Evolutionary conservation across 768 basidiomycete species (phyloP).

Genomic region (Vararia minispora): DNA sequence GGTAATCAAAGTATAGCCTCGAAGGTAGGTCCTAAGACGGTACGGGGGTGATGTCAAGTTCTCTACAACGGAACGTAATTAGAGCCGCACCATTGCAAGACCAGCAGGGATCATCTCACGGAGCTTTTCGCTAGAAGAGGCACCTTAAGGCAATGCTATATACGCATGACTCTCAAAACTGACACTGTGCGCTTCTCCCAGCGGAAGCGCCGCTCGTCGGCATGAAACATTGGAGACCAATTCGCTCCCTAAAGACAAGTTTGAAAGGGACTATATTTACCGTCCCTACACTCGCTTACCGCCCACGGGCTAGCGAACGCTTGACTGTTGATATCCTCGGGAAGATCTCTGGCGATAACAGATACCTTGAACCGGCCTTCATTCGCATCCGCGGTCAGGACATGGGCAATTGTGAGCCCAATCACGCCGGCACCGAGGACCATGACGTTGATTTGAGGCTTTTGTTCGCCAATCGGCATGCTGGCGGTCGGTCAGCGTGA

Average conservation of each 20-base stretch:
- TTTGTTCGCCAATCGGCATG: no score
- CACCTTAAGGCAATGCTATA: not conserved
- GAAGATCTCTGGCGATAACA: slow-evolving; percentile 28
- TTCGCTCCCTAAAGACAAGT: slow-evolving; percentile 28
- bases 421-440: slow-evolving; percentile 34
- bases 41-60: not conserved
- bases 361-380: slow-evolving; percentile 19
- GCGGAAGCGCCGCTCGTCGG: slow-evolving; percentile 21
- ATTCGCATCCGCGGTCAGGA: slow-evolving; percentile 17
- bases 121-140: slow-evolving; percentile 27
- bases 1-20: slow-evolving; percentile 19
- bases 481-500: no score
- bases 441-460: slow-evolving; percentile 20
- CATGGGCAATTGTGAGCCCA: slow-evolving; percentile 31
- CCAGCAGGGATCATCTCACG: slow-evolving; percentile 37
- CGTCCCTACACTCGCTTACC: no score
- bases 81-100: slow-evolving; percentile 25
- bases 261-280: no score
- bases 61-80: not conserved
- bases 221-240: slow-evolving; percentile 30
- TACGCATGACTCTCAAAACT: slow-evolving; percentile 11
- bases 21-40: slow-evolving; percentile 26
- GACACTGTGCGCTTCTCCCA: slow-evolving; percentile 35
- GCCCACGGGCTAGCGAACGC: slow-evolving; percentile 43
- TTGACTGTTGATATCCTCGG: slow-evolving; percentile 29